Conservation (phyloP, 148 eudicot species). For the Rheum nobile region DNA sequence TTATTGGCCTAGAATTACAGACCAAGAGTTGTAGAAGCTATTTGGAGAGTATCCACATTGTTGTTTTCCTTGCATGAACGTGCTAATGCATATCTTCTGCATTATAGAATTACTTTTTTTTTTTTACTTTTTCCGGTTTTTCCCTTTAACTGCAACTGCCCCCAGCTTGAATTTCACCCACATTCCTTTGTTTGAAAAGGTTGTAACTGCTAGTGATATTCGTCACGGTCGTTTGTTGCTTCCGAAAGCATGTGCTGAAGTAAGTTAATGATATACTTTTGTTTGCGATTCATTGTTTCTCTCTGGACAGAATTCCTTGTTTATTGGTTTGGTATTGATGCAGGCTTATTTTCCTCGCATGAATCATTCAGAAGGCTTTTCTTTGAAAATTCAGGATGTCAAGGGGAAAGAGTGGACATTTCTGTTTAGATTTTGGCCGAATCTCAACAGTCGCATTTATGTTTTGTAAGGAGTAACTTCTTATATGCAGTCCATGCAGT, state of each 20-base stretch:
- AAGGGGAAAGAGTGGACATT: conserved; percentile 96
- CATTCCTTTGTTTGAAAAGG: conserved; percentile 84
- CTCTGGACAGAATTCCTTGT: too few relatives aligned
- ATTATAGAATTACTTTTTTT: too few relatives aligned
- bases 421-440: conserved; percentile 98
- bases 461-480: conserved; percentile 96
- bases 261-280: conserved; percentile 19
- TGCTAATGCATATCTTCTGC: too few relatives aligned
- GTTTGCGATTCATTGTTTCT: too few relatives aligned
- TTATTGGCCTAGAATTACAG: conserved; percentile 92
- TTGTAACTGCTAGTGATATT: conserved; percentile 92
- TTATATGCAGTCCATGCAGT: conserved; percentile 84
- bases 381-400: conserved; percentile 72
- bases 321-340: conserved; percentile 1
- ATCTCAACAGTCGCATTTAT: conserved; percentile 92
- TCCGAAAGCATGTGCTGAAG: conserved; percentile 99
- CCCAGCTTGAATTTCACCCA: conserved; percentile 68
- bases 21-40: conserved; percentile 79
- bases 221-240: conserved; percentile 93
- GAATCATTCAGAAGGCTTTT: conserved; percentile 79
- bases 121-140: too few relatives aligned
- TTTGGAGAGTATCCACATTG: conserved; percentile 83
- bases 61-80: too few relatives aligned
- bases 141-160: conserved; percentile 30
- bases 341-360: conserved; percentile 91